These are phyloP conservation scores for Suaeda aralocaspica DNA, from an alignment of 148 eudicot genomes.

Conservation along the genomic window DNA sequence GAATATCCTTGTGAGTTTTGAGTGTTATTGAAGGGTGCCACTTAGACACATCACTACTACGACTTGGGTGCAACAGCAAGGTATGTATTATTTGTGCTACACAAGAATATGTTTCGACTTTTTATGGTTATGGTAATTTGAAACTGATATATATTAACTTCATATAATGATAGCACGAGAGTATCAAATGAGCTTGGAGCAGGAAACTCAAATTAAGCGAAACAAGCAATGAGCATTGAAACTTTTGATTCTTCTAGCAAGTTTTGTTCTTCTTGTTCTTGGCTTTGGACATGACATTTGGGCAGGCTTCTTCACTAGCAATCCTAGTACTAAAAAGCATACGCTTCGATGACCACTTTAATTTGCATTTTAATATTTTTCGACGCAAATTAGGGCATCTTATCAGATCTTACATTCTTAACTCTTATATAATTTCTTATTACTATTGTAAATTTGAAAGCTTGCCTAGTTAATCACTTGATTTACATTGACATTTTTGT, in stretches of 20 bases:
- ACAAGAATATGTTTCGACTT: no score
- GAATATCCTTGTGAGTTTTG: no score
- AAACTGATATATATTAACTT: background rate
- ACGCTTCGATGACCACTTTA: slow-evolving; percentile 56
- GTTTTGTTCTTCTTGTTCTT: slow-evolving; percentile 43
- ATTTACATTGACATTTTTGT: background rate
- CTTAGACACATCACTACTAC: no score
- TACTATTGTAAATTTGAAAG: no score
- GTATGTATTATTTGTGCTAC: no score
- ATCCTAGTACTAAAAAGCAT: slow-evolving; percentile 36
- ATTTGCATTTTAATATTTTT: slow-evolving; percentile 47
- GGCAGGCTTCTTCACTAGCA: slow-evolving; percentile 63
- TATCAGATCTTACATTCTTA: slow-evolving; percentile 52
- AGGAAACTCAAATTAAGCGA: slow-evolving; percentile 49
- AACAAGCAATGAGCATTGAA: slow-evolving; percentile 61
- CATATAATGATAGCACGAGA: slow-evolving; percentile 53
- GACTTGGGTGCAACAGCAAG: slow-evolving; percentile 88
- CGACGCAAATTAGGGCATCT: slow-evolving; percentile 78
- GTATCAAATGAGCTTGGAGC: slow-evolving; percentile 94
- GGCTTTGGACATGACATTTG: slow-evolving; percentile 61
- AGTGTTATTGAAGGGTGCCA: no score
- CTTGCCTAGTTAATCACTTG: no score
- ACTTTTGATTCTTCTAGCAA: slow-evolving; percentile 52
- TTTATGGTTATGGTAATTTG: no score
- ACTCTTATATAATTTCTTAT: no score